phyloP scores from a whole-genome alignment of 2,329 filamentous ascomycete genomes.

The Aspergillus pseudoglaucus region DNA sequence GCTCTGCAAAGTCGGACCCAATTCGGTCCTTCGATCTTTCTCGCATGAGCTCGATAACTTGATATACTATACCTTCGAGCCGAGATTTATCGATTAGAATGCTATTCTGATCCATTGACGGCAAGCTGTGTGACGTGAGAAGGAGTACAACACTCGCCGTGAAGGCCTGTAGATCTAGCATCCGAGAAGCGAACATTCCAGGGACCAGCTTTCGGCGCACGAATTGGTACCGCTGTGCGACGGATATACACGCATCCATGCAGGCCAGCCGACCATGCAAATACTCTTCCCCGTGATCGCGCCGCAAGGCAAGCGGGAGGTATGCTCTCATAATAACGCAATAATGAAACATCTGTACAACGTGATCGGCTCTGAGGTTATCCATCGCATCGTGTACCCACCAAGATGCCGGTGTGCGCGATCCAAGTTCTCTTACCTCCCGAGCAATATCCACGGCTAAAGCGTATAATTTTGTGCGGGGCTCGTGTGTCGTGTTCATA shows the following conservation, averaged over 20 bases:
- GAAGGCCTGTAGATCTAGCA: slow-evolving; percentile 13
- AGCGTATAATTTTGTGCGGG: neutral
- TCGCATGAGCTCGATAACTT: slow-evolving; percentile 7
- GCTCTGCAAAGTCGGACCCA: slow-evolving; percentile 6
- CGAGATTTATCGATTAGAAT: too few relatives aligned
- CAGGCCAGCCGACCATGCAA: slow-evolving; percentile 11
- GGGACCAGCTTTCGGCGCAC: slow-evolving; percentile 8
- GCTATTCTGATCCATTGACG: too few relatives aligned
- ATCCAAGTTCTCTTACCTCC: slow-evolving; percentile 7
- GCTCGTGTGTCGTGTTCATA: slow-evolving; percentile 1
- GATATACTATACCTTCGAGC: slow-evolving; percentile 1
- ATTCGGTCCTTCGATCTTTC: slow-evolving; percentile 3
- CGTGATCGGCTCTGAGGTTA: slow-evolving; percentile 5
- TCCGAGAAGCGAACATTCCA: slow-evolving; percentile 8
- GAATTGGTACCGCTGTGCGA: slow-evolving; percentile 7
- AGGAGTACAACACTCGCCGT: slow-evolving; percentile 9
- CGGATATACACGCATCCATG: slow-evolving; percentile 11
- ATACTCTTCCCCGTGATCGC: slow-evolving; percentile 6
- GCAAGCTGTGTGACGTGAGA: slow-evolving; percentile 6
- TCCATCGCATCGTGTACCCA: slow-evolving; percentile 4
- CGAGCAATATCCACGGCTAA: slow-evolving; percentile 7
- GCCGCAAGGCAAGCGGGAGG: slow-evolving; percentile 9
- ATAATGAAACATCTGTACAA: slow-evolving; percentile 13
- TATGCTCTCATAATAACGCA: slow-evolving; percentile 11
- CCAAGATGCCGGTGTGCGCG: slow-evolving; percentile 8